Evolutionary conservation across 2,329 filamentous ascomycete species (phyloP), one percentile per base, ranked within the genome.

Genomic region (Parafenestella ontariensis): DNA sequence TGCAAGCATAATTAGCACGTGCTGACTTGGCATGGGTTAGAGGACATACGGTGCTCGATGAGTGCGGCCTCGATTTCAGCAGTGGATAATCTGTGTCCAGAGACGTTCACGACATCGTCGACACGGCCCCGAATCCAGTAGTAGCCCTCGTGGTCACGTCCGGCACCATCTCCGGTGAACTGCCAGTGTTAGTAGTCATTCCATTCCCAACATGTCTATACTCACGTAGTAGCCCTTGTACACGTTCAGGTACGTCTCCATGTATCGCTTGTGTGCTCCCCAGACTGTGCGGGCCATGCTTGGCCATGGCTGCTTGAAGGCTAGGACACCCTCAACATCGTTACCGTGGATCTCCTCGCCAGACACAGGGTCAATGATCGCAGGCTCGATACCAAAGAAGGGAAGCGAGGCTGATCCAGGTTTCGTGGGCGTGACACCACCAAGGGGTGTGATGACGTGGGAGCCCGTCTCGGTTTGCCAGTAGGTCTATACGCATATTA

Each of bases 381-480:
- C 92, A 50, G 95, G 93, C 78, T 99, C 95, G 70, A 99, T 95
- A 67, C 95, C 95, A 75, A 99, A 99, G 86, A 98, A 99, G 36
- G 95, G 95, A 33, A 98, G 84, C 10, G 95, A 97, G 8, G 95
- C 95, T 73, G 91, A 96, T 49, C 95, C 95, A 18, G 95, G 95
- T 82, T 99, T 99, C 21, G 95, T 98, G 21, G 95, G 92, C 0
- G 94, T 98, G 31, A 98, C 85, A 73, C 95, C 95, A 45, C 90
- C 93, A 54, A 99, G 83, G 17, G 95, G 95, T 5, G 92, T 91
- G 75, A 99, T 98, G 70, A 96, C 92, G 78, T 99, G 88, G 60
- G 91, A 98, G 52, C 95, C 95, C 1, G 95, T 99, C 82, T 99
- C 95, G 48, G 95, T 99, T 86, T 99, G 95, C 95, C 95, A 99